Conservation (phyloP, 2,329 filamentous ascomycete species). For the Nemania abortiva region DNA sequence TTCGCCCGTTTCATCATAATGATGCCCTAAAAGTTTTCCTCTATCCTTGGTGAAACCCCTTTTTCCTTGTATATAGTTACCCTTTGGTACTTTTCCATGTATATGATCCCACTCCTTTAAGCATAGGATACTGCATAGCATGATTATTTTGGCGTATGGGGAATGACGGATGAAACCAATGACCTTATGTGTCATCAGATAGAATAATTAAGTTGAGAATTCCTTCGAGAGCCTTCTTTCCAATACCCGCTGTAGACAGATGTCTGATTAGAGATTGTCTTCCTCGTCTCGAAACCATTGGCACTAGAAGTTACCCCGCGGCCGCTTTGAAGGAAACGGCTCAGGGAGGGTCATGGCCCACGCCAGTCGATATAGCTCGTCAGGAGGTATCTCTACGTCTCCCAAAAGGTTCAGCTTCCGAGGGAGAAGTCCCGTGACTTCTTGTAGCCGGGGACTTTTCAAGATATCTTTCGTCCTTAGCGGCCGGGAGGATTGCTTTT, state of each 20-base stretch:
- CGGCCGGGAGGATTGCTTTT: background rate
- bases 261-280: conserved; percentile 9
- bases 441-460: conserved; percentile 34
- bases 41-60: background rate
- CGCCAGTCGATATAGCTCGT: conserved; percentile 41
- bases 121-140: conserved; percentile 25
- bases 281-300: background rate
- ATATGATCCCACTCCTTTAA: conserved; percentile 11
- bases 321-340: conserved; percentile 41
- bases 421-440: conserved; percentile 45
- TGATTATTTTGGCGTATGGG: conserved; percentile 28
- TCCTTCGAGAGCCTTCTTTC: background rate
- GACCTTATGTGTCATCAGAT: conserved; percentile 20
- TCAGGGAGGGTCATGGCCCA: conserved; percentile 45
- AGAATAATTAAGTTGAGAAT: conserved; percentile 26
- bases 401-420: conserved; percentile 36
- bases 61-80: conserved; percentile 28
- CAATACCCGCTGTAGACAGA: background rate
- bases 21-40: background rate
- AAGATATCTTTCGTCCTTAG: conserved; percentile 21
- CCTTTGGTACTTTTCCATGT: conserved; percentile 9
- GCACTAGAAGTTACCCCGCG: conserved; percentile 40
- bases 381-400: conserved; percentile 35
- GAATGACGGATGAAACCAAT: conserved; percentile 19
- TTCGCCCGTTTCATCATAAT: background rate